Base-by-base conservation (phyloP, 1,139 yeast genomes). In the Scheffersomyces titani region DNA sequence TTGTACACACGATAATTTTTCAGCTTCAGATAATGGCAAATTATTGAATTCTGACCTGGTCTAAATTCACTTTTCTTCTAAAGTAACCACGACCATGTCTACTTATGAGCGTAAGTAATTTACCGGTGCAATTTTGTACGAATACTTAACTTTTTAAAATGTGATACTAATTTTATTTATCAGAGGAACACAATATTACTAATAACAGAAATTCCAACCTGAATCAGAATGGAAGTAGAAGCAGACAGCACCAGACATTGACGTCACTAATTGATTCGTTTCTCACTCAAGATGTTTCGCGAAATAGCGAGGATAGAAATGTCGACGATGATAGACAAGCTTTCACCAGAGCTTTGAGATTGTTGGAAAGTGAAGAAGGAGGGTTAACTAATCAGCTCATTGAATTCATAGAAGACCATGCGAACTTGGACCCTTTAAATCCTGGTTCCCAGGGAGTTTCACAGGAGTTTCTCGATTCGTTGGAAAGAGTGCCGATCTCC, bases 401-500 rank as follows among this genome's bases (percentile, higher is more conserved):
- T 16, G 67, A 67, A 13, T 63, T 72, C 0, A 61, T 77, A 44
- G 69, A 70, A 44, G 61, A 60, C 20, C 61, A 18, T 55, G 58
- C 44, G 55, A 60, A 19, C 50, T 54, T 44, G 51, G 58, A 46
- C 18, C 49, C 49, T 16, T 9, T 46, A 46, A 46, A 46, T 22
- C 46, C 52, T 6, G 49, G 49, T n/a, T 53, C 58, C 1, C 70
- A 76, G 51, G 97, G 97, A 0, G 90, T 91, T 11, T 75, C 86
- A 3, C 90, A 89, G 60, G 83, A 82, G 51, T 91, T 84, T 66
- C 72, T 93, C 7, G 98, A 92, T 65, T 77, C 89, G 0, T 76
- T 93, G 54, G 97, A 91, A 51, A 73, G 98, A 59, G 86, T 93
- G 0, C 75, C 85, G 3, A 74, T 82, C 18, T 78, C 78, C 52